These are phyloP conservation scores for Cryptococcus jaspeensis DNA, from an alignment of 1,284 basidiomycete genomes.

Conservation along the genomic window DNA sequence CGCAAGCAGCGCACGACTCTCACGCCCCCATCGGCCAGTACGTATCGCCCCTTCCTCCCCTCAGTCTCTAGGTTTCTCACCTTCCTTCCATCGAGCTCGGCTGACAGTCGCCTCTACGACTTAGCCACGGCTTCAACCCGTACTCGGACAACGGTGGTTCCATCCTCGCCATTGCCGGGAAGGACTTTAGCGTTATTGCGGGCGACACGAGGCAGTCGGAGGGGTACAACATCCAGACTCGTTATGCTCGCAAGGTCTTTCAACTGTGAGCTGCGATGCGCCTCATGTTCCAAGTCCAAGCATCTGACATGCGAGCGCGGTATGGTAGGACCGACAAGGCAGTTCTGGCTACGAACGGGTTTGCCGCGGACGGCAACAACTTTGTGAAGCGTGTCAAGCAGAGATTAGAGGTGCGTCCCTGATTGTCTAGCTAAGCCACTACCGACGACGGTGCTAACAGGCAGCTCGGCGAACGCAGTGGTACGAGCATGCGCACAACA, in stretches of 20 bases:
- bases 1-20: conserved; percentile 17
- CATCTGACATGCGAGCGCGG: neutral
- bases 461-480: conserved; percentile 61
- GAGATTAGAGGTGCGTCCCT: conserved; percentile 70
- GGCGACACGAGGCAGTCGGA: conserved; percentile 93
- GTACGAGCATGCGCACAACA: conserved; percentile 91
- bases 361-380: conserved; percentile 92
- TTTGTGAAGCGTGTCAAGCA: conserved; percentile 94
- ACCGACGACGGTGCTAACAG: conserved; percentile 5
- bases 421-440: too few species aligned
- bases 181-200: conserved; percentile 87
- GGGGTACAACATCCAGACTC: conserved; percentile 90
- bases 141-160: conserved; percentile 90
- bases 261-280: conserved; percentile 47
- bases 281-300: neutral
- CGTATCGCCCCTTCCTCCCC: conserved; percentile 10
- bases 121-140: conserved; percentile 65
- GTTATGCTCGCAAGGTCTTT: conserved; percentile 73
- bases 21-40: conserved; percentile 45
- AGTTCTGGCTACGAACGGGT: conserved; percentile 89
- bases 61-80: neutral
- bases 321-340: conserved; percentile 78
- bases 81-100: neutral
- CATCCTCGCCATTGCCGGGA: conserved; percentile 88
- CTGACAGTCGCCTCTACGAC: neutral